Evolutionary conservation across 2,329 filamentous ascomycete genomes (phyloP).

Genomic region (Mariannaea elegans): DNA sequence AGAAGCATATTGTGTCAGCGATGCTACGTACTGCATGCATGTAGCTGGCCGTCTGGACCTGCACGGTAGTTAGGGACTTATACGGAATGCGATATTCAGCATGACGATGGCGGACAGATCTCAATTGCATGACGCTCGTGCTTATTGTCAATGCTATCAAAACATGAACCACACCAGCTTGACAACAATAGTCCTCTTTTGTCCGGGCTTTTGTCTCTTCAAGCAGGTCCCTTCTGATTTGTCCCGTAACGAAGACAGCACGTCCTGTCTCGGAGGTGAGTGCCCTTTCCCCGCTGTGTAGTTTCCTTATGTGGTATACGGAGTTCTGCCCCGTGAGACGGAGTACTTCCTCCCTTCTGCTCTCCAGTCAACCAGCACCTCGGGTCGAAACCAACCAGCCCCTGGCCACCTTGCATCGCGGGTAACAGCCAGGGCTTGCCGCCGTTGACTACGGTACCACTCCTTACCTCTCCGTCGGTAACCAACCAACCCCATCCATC

Average conservation of each 20-base stretch:
- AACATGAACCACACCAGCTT: no score
- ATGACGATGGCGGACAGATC: neutral
- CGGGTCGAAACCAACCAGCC: neutral
- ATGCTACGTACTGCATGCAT: no score
- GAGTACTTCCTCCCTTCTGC: neutral
- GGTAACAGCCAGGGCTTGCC: slow-evolving; percentile 14
- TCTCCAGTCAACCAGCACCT: slow-evolving; percentile 17
- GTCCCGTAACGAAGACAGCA: slow-evolving; percentile 3
- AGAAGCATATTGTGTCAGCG: no score
- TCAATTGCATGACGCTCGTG: neutral
- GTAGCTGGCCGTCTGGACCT: no score
- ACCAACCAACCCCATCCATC: neutral
- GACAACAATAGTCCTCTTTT: no score
- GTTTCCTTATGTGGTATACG: neutral
- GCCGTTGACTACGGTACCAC: slow-evolving; percentile 12
- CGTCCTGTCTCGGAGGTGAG: neutral
- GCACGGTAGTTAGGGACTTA: no score
- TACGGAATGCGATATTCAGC: no score
- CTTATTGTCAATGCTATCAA: no score
- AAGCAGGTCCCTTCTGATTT: slow-evolving; percentile 4
- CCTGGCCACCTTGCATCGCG: slow-evolving; percentile 8
- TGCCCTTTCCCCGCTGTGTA: neutral
- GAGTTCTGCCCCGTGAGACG: no score
- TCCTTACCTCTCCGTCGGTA: slow-evolving; percentile 4
- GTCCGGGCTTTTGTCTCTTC: slow-evolving; percentile 1